These are phyloP conservation scores for Adansonia rubrostipa DNA, from an alignment of 441 rosid species.

Conservation along the genomic window DNA sequence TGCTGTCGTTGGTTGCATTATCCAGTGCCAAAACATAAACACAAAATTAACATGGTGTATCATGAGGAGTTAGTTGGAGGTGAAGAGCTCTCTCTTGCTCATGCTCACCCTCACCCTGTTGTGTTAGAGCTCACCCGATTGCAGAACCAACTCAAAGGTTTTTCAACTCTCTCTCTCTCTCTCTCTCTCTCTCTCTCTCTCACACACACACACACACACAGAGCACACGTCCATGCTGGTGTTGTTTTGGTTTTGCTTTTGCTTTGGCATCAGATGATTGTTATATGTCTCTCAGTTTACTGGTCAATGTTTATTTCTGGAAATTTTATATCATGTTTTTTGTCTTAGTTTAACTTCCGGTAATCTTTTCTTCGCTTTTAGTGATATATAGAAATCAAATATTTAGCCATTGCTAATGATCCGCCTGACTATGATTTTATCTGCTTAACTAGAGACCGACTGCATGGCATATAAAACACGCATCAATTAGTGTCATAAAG, in stretches of 20 bases:
- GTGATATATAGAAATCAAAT: neutral
- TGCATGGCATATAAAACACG: neutral
- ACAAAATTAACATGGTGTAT: constrained; percentile 40
- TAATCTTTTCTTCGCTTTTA: neutral
- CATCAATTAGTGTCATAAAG: neutral
- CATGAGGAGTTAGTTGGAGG: constrained; percentile 43
- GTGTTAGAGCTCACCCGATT: constrained; percentile 64
- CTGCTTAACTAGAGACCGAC: neutral
- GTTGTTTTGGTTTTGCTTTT: constrained; percentile 5
- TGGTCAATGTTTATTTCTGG: neutral
- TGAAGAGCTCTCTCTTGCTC: constrained; percentile 37
- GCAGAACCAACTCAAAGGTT: constrained; percentile 81
- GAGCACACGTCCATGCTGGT: neutral
- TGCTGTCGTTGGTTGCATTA: constrained; percentile 17
- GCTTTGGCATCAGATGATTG: neutral
- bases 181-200: neutral
- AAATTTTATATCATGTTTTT: neutral
- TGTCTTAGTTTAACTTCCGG: neutral
- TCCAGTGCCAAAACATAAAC: constrained; percentile 27
- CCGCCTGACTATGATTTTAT: neutral
- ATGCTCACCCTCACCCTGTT: constrained; percentile 56
- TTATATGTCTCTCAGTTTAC: neutral
- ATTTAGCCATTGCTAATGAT: neutral
- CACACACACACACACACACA: neutral
- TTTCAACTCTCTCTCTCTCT: neutral